These are phyloP conservation scores for Euphorbia pulcherrima DNA, from an alignment of 345 rosid genomes.

Conservation along the genomic window DNA sequence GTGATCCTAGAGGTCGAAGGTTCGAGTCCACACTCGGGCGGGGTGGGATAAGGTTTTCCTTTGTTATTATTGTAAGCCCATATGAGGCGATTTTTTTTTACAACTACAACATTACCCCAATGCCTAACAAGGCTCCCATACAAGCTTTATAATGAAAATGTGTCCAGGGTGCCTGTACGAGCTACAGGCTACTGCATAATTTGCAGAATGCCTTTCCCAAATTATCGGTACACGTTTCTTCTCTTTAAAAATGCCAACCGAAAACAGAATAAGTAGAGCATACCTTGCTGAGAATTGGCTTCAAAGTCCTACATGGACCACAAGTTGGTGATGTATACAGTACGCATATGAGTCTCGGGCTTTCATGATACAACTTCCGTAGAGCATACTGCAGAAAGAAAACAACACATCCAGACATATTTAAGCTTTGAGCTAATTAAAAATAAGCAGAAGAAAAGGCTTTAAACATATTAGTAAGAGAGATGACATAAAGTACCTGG, in stretches of 20 bases:
- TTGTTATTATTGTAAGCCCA: too few species aligned
- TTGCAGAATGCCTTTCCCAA: too few species aligned
- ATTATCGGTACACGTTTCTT: too few species aligned
- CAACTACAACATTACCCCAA: too few species aligned
- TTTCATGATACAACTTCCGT: constrained; percentile 89
- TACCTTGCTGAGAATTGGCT: constrained; percentile 96
- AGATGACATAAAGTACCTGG: constrained; percentile 49
- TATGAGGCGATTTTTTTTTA: too few species aligned
- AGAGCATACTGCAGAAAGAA: constrained; percentile 65
- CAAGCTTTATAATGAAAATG: too few species aligned
- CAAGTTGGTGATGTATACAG: constrained; percentile 89
- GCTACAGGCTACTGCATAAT: too few species aligned
- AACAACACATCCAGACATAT: constrained; percentile 14
- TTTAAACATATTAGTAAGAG: background rate
- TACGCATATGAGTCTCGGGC: constrained; percentile 81
- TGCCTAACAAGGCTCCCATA: too few species aligned
- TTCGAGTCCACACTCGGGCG: too few species aligned
- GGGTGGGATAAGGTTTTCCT: too few species aligned
- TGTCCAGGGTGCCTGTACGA: too few species aligned
- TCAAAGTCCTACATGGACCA: constrained; percentile 94
- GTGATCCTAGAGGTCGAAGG: too few species aligned
- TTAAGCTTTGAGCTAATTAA: constrained; percentile 6
- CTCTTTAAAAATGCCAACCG: background rate
- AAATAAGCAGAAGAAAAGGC: background rate
- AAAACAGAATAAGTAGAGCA: background rate